Evolutionary conservation across 1,139 yeast species (phyloP).

Genomic region (Petasospora rhodanensis): DNA sequence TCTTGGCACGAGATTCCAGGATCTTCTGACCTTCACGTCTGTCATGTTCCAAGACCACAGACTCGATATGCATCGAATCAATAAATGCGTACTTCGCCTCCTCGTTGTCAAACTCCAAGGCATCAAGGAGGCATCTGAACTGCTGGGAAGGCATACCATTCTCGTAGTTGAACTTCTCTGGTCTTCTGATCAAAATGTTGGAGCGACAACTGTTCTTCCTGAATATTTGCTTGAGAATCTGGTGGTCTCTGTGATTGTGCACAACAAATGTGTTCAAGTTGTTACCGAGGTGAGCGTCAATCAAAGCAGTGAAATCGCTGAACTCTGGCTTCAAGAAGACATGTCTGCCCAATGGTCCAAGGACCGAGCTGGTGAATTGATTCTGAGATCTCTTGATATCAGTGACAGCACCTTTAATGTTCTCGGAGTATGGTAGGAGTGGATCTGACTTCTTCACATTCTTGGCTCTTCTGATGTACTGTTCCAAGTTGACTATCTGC

Average conservation of each 20-base stretch:
- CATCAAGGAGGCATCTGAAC: constrained; percentile 54
- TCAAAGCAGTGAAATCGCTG: constrained; percentile 55
- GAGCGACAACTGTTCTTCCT: constrained; percentile 30
- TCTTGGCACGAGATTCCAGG: constrained; percentile 33
- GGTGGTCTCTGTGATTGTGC: constrained; percentile 56
- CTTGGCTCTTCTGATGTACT: constrained; percentile 7
- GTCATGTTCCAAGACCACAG: constrained; percentile 47
- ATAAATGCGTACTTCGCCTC: constrained; percentile 58
- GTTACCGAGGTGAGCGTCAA: constrained; percentile 50
- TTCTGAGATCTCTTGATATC: constrained; percentile 37
- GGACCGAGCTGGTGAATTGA: constrained; percentile 49
- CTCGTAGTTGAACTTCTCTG: constrained; percentile 52
- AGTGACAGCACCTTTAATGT: constrained; percentile 37
- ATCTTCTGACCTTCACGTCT: constrained; percentile 47
- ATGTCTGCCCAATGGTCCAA: constrained; percentile 81
- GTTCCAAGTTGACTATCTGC: constrained; percentile 18
- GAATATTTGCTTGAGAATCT: constrained; percentile 42
- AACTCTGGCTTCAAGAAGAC: constrained; percentile 53
- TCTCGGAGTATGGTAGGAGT: constrained; percentile 42
- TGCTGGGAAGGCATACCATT: constrained; percentile 33
- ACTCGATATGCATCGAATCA: constrained; percentile 61
- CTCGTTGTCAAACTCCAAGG: constrained; percentile 49
- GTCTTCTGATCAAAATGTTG: constrained; percentile 51
- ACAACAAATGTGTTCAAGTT: constrained; percentile 66
- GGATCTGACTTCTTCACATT: constrained; percentile 15